These are phyloP conservation scores for Tulasnella sp. DNA, from an alignment of 768 basidiomycete species.

Conservation along the genomic window DNA sequence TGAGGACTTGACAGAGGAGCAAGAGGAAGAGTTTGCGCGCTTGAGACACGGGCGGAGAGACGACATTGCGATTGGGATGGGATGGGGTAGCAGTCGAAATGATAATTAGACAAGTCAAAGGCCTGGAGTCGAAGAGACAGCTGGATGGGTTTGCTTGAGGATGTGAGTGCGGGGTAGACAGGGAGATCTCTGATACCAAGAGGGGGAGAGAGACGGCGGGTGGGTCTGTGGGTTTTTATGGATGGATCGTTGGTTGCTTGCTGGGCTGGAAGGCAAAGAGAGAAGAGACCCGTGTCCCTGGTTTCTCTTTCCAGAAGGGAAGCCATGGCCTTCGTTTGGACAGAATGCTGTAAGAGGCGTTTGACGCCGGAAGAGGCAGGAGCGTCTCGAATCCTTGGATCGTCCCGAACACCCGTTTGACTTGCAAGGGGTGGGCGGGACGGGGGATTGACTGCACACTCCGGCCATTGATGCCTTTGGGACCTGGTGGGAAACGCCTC, in stretches of 20 bases:
- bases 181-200: background rate
- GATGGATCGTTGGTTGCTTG: background rate
- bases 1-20: constrained; percentile 4
- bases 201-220: background rate
- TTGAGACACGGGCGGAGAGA: constrained; percentile 16
- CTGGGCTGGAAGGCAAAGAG: background rate
- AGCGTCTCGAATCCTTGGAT: background rate
- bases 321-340: background rate
- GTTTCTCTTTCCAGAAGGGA: background rate
- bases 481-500: background rate
- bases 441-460: background rate
- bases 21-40: constrained; percentile 11
- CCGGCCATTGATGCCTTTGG: background rate
- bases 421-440: background rate
- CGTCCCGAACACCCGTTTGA: constrained; percentile 2
- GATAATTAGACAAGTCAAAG: background rate
- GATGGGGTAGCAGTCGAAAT: background rate
- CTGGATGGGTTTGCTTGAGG: background rate
- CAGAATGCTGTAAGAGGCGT: constrained; percentile 1
- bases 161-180: constrained; percentile 2
- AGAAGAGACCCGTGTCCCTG: background rate
- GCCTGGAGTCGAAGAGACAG: background rate
- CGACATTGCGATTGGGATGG: constrained; percentile 13
- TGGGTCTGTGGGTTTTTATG: background rate
- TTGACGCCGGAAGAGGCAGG: background rate